Conservation (phyloP, 208 protist genomes). For the Trichomonas tenax region DNA sequence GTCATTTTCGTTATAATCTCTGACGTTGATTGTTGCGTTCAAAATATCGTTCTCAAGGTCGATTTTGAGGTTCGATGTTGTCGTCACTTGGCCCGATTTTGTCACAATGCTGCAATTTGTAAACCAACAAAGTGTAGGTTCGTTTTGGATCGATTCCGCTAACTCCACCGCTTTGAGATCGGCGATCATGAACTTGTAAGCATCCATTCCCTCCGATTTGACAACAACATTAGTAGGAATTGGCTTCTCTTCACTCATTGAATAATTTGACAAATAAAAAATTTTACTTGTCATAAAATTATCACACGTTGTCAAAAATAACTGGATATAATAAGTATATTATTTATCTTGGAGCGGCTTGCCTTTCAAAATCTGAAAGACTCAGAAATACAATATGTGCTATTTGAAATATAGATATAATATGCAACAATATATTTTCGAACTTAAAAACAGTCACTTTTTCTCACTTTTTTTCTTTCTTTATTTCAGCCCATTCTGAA, state of each 20-base stretch:
- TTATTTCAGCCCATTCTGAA: too few relatives aligned
- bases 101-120: not conserved
- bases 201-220: not conserved
- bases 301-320: too few relatives aligned
- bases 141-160: not conserved
- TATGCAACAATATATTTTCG: too few relatives aligned
- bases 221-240: not conserved
- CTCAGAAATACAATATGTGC: too few relatives aligned
- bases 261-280: not conserved
- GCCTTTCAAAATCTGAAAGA: too few relatives aligned
- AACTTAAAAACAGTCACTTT: too few relatives aligned
- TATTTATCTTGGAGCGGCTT: too few relatives aligned
- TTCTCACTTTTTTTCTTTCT: too few relatives aligned
- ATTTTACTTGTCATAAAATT: too few relatives aligned
- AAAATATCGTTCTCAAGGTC: not conserved
- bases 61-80: not conserved
- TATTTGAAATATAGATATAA: too few relatives aligned
- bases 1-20: not conserved
- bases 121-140: not conserved
- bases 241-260: not conserved
- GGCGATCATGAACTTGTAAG: not conserved
- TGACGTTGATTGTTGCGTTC: not conserved
- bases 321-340: too few relatives aligned
- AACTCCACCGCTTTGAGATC: not conserved
- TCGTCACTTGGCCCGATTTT: not conserved